Evolutionary conservation across 2,329 filamentous ascomycete species (phyloP), one percentile per base, ranked within the genome.

Genomic region (Dactylella cylindrospora): DNA sequence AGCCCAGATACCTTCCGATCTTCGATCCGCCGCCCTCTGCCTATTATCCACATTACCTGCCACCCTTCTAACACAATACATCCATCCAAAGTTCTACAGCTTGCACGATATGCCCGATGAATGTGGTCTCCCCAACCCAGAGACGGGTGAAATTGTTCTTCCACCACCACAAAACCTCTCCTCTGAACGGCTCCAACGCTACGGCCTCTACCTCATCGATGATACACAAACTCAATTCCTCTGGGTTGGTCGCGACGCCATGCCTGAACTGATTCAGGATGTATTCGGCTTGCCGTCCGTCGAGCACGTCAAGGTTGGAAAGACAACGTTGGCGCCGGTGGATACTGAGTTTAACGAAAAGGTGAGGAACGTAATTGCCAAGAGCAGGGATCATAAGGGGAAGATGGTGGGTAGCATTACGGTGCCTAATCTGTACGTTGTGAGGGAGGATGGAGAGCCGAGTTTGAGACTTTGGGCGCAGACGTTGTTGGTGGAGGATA

Each of bases 271-370:
- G 25, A 78, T 97, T 32, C 75, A 80, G 46, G 93, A 98, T 69
- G 91, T 97, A 4, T 98, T 98, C 72, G 91, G 90, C 19, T 79
- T 93, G 8, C 79, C 85, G 38, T 90, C 96, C 74, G 84, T 87
- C 71, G 84, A 83, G 31, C 85, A 89, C 71, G 77, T 98, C 64
- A 90, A 89, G 67, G 88, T 96, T 65, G 93, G 93, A 73, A 98
- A 98, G 79, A 85, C 85, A 19, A 82, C 84, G 3, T 74, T 98
- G 66, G 90, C 91, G 0, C 84, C 94, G 68, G 76, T 97, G 31
- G 93, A 97, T 68, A 91, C 89, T 68, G 93, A 98, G 73, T 96
- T 97, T 79, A 97, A 90, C 74, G 91, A 97, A 77, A 83, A 91
- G 20, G 85, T 98, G 28, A 83, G 93, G 44, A 87, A 86, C 5